Base-by-base conservation (phyloP, 2,329 filamentous ascomycete genomes). In the Xylariaceae sp. region DNA sequence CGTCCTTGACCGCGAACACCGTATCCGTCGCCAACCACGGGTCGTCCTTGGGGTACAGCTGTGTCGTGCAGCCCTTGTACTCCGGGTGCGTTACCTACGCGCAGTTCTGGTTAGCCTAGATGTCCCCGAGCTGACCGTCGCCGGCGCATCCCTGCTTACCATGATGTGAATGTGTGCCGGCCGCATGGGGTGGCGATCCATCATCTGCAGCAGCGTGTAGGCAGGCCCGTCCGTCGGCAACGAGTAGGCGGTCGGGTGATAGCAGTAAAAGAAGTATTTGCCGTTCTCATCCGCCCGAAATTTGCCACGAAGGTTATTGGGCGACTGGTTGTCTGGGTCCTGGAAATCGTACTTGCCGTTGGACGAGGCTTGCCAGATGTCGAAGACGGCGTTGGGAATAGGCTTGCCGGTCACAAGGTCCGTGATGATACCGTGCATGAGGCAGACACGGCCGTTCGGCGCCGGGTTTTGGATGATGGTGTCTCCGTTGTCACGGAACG, bases 271-370 rank as follows among this genome's bases (percentile, higher is more conserved):
- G 71, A 75, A 78, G 71, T 85, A 87, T 66, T 83, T 77, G 59
- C 86, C 86, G 54, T 89, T 77, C 60, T 78, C 78, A 67, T 88
- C 80, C 56, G 83, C 81, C 60, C 77, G 78, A 75, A 89, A 89
- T 73, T 89, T 89, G 66, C 86, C 86, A 39, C 86, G 80, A 39
- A 89, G 76, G 75, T 90, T 90, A 77, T 89, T 86, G 64, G 81
- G 80, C 44, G 72, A 71, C 74, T 89, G 85, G 71, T 82, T 82
- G 49, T 83, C 78, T 0, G 84, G 85, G 68, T 89, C 86, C 69
- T 87, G 84, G 76, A 86, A 82, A 64, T 88, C 85, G 74, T 89
- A 89, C 66, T 85, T 83, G 67, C 85, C 86, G 71, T 89, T 89
- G 67, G 83, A 75, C 57, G 80, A 85, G 44, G 86, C 85, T 66